Conservation (phyloP, 2,329 filamentous ascomycete genomes). For the Pseudocercospora vitis region DNA sequence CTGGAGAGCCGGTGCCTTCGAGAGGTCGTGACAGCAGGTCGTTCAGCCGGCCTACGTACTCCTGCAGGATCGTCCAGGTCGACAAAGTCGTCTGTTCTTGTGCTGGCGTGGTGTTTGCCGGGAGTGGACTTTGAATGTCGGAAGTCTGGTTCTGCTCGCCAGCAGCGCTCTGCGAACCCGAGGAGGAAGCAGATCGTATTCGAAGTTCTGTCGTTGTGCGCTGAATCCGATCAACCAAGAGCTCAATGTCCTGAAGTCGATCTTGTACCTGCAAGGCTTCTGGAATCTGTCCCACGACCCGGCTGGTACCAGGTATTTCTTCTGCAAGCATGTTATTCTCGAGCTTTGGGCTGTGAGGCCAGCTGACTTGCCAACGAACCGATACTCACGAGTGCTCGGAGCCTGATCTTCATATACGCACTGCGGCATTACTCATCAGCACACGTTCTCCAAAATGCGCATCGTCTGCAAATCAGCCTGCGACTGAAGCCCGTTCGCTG, state of each 20-base stretch:
- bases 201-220: conserved; percentile 13
- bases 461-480: background rate
- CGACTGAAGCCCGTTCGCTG: too few species aligned
- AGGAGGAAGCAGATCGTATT: background rate
- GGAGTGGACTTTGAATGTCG: too few species aligned
- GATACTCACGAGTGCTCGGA: conserved; percentile 15
- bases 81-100: too few species aligned
- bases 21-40: background rate
- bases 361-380: conserved; percentile 21
- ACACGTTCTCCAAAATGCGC: background rate
- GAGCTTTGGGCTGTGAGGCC: background rate
- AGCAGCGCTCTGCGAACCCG: too few species aligned
- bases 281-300: background rate
- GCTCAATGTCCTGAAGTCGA: conserved; percentile 16
- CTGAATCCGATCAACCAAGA: conserved; percentile 14
- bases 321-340: background rate
- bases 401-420: conserved; percentile 23
- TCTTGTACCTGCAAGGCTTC: background rate
- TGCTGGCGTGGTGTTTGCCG: too few species aligned
- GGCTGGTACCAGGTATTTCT: conserved; percentile 1
- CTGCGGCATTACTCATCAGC: background rate
- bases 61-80: background rate
- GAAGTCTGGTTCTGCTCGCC: background rate
- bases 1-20: background rate
- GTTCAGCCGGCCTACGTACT: conserved; percentile 10